Percentiles rank a stretch among this genome's conserved stretches.
Evolutionary conservation across 768 basidiomycete genomes (phyloP).

Genomic region (Suillus discolor): DNA sequence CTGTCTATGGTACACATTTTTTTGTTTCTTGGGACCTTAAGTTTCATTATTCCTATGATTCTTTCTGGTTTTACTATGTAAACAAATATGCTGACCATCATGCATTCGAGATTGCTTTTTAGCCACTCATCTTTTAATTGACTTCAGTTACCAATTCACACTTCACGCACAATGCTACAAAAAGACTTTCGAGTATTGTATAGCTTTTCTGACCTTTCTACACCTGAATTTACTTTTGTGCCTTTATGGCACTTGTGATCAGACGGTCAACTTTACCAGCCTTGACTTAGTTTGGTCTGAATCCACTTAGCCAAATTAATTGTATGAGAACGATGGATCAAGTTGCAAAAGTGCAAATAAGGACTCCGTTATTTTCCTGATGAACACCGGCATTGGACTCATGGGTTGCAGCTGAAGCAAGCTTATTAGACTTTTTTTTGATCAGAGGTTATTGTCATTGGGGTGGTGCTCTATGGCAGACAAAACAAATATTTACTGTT

Average conservation of each 20-base stretch:
- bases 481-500: too few species aligned
- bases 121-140: too few species aligned
- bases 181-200: not conserved
- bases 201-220: not conserved
- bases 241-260: not conserved
- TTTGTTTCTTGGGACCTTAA: slow-evolving; percentile 23
- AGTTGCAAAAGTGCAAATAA: too few species aligned
- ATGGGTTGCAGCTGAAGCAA: too few species aligned
- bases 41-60: slow-evolving; percentile 24
- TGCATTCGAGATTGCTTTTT: too few species aligned
- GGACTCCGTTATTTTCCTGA: too few species aligned
- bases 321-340: too few species aligned
- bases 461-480: too few species aligned
- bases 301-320: not conserved
- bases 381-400: too few species aligned
- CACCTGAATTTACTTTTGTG: not conserved
- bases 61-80: slow-evolving; percentile 30
- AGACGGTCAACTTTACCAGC: not conserved
- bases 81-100: slow-evolving; percentile 18
- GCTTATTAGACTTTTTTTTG: too few species aligned
- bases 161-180: not conserved
- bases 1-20: slow-evolving; percentile 18
- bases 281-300: not conserved
- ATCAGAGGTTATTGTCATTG: too few species aligned
- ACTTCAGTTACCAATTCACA: too few species aligned